Percentiles rank a stretch among this genome's conserved stretches.
These are phyloP conservation scores for Marasmius tenuissimus DNA, from an alignment of 1,284 basidiomycete species.

Conservation along the genomic window DNA sequence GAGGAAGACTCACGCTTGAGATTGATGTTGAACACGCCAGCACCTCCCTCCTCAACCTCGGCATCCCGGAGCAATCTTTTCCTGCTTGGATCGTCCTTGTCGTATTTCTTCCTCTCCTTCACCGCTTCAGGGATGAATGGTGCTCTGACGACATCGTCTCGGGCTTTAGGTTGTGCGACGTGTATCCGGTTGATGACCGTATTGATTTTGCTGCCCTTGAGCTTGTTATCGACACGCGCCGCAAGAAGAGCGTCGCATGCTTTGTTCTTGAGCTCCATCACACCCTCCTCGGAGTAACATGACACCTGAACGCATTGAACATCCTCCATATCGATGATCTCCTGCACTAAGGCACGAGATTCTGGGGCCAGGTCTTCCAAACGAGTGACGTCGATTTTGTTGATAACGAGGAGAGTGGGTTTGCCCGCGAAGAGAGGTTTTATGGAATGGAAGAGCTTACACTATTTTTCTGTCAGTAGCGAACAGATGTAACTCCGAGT, in stretches of 20 bases:
- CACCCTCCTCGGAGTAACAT: conserved; percentile 92
- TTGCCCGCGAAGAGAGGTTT: conserved; percentile 94
- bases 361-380: conserved; percentile 80
- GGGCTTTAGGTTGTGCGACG: conserved; percentile 84
- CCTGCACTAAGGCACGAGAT: conserved; percentile 77
- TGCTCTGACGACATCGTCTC: conserved; percentile 82
- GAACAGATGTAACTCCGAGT: conserved; percentile 4
- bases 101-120: conserved; percentile 78
- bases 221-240: conserved; percentile 89
- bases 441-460: conserved; percentile 97
- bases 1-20: conserved; percentile 66
- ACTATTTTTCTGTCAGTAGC: conserved; percentile 44
- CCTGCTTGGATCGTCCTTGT: conserved; percentile 81
- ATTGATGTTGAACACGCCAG: conserved; percentile 90
- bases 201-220: conserved; percentile 92
- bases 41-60: conserved; percentile 82
- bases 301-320: conserved; percentile 83
- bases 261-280: conserved; percentile 91
- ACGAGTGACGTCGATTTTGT: conserved; percentile 92
- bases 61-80: conserved; percentile 73
- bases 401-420: conserved; percentile 89
- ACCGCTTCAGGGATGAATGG: conserved; percentile 87
- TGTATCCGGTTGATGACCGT: conserved; percentile 91
- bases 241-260: conserved; percentile 92
- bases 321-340: conserved; percentile 75